These are phyloP conservation scores for Adansonia rubrostipa DNA, from an alignment of 441 rosid genomes.

Conservation along the genomic window DNA sequence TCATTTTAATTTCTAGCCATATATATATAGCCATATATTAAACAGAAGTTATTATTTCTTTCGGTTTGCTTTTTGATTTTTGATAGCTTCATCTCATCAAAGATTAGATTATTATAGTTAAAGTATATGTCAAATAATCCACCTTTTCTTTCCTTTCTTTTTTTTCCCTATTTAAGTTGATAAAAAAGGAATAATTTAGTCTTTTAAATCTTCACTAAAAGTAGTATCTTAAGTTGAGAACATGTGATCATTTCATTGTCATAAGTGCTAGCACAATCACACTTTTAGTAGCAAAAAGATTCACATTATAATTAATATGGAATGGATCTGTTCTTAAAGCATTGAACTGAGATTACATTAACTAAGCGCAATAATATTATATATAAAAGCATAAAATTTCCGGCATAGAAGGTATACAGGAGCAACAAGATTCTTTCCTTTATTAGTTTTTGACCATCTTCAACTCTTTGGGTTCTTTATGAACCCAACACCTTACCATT, in stretches of 20 bases:
- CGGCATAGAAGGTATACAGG: conserved; percentile 13
- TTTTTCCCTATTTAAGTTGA: too few species aligned
- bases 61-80: not conserved
- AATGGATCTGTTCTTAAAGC: conserved; percentile 21
- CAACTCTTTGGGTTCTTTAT: not conserved
- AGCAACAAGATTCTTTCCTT: conserved; percentile 18
- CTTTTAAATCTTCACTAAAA: not conserved
- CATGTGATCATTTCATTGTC: conserved; percentile 2
- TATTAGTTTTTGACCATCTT: not conserved
- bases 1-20: not conserved
- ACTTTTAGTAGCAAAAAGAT: not conserved
- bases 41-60: too few species aligned
- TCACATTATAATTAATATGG: not conserved
- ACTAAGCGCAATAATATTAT: not conserved
- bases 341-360: conserved; percentile 20
- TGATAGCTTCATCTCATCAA: not conserved
- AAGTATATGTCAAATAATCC: not conserved
- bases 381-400: conserved; percentile 10
- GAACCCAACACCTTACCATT: conserved; percentile 17
- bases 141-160: not conserved
- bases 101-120: not conserved
- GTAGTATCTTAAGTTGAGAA: conserved; percentile 17
- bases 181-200: not conserved
- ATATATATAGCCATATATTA: not conserved
- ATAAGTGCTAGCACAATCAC: not conserved